Base-by-base conservation (phyloP, 495 filamentous ascomycete species). In the Trichocladium uniseriatum region DNA sequence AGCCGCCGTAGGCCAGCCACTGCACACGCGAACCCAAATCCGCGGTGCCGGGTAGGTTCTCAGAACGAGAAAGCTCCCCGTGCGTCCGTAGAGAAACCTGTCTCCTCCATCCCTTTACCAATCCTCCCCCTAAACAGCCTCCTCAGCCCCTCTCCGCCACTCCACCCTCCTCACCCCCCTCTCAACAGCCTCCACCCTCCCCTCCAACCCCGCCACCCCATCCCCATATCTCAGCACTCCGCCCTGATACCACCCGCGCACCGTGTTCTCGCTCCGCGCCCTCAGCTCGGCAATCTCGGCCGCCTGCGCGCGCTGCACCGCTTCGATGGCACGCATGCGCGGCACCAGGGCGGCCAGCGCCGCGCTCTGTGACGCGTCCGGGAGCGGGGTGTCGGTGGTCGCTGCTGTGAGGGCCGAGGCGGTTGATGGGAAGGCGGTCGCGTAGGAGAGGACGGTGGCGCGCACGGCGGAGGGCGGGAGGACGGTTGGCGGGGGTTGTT, bases 181-280 rank as follows among this genome's bases (percentile, higher is more conserved):
- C 69, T 94, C 89, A 8, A 83, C 76, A 48, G 71, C 74, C 61
- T 77, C 77, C 22, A 92, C 54, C 52, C 85, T 64, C 5, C 76
- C 76, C 66, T 94, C 86, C 57, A 81, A 81, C 34, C 86, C 83
- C 10, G 82, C 82, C 73, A 87, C 86, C 47, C 74, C 81, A 52
- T 84, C 79, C 0, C 83, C 82, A 54, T 76, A 78, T 13, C 77
- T 75, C 34, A 94, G 63, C 44, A 91, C 69, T 11, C 80, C 75
- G 41, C 80, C 65, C 57, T 89, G 80, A 68, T 94, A 91, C 88
- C 89, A 95, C 15, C 76, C 65, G 64, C 87, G 77, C 47, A 96
- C 62, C n/a, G 81, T 67, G 20, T 64, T 62, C 48, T 89, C 90
- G 48, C 79, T 94, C 16, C 85, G 73, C n/a, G 73, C 71, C 40